These are phyloP conservation scores for Reutealis trisperma DNA, from an alignment of 345 rosid genomes.

Conservation along the genomic window DNA sequence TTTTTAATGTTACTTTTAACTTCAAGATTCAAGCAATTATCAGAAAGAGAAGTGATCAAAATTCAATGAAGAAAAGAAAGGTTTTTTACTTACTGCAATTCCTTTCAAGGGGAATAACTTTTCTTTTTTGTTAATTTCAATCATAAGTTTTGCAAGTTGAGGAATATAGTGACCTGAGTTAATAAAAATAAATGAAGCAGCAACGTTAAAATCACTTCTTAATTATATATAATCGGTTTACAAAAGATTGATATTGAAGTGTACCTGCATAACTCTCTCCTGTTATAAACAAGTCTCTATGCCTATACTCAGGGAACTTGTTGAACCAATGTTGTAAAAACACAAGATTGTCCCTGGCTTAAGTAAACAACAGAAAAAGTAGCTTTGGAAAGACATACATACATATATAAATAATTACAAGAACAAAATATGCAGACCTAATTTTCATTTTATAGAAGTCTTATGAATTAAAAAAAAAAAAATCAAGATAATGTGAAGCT, in stretches of 20 bases:
- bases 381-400: constrained; percentile 16
- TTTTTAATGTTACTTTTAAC: too few relatives aligned
- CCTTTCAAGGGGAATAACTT: constrained; percentile 81
- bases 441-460: too few relatives aligned
- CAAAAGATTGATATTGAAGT: background rate
- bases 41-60: background rate
- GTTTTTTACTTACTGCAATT: constrained; percentile 63
- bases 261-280: constrained; percentile 99
- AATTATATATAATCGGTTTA: background rate
- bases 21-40: background rate
- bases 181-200: background rate
- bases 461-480: too few relatives aligned
- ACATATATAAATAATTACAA: background rate
- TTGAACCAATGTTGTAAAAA: constrained; percentile 85
- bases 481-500: constrained; percentile 14
- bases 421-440: too few relatives aligned
- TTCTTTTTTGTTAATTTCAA: constrained; percentile 65
- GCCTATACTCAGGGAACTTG: constrained; percentile 82
- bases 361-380: constrained; percentile 30
- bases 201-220: background rate
- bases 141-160: constrained; percentile 80
- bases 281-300: constrained; percentile 75
- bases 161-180: constrained; percentile 86
- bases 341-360: constrained; percentile 90
- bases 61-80: background rate